Evolutionary conservation across 768 basidiomycete species (phyloP), one percentile per base, ranked within the genome.

Genomic region (Rhodotorula graminis): DNA sequence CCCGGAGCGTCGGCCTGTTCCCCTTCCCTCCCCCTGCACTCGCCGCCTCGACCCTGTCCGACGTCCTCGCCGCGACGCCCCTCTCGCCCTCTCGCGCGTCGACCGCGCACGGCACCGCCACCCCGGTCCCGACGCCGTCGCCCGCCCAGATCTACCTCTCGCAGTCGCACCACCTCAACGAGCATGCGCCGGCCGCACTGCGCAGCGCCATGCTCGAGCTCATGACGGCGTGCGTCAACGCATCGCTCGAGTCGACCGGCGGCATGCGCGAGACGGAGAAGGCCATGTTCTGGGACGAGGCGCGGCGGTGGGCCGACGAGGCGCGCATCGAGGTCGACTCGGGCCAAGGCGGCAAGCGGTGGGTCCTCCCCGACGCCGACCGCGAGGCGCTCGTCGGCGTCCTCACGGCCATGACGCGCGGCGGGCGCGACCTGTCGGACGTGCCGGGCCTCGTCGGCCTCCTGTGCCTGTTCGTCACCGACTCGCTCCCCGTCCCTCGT

Each of bases 391-490:
- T 79, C 23, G 74, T 76, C 49, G 57, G 63, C 9, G 71, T 77
- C 14, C 61, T 78, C 27, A 42, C 68, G 25, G 65, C 72, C 0
- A 61, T 79, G 53, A 77, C 76, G 16, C 64, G 71, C 19, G 78
- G 77, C 46, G 78, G 78, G 4, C 56, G 75, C 33, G 75, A 78
- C 65, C 64, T 79, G 16, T 72, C 75, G 40, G 69, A 75, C 61
- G 69, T 77, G 4, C 77, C 78, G 9, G 72, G 78, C 0, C 76
- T 77, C 52, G 77, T 78, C 63, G 70, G 76, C 6, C 68, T 73
- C 40, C 76, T 79, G 33, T 69, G 70, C 57, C 76, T 74, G 33
- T 68, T 76, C 44, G 76, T 78, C 29, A 75, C 70, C 66, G 67
- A 70, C 40, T 60, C 72, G 18, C 77, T 78, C 14, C 73, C 76